phyloP scores from a whole-genome alignment of 805 yeast genomes.

The Sugiyamaella qingdaonensis region DNA sequence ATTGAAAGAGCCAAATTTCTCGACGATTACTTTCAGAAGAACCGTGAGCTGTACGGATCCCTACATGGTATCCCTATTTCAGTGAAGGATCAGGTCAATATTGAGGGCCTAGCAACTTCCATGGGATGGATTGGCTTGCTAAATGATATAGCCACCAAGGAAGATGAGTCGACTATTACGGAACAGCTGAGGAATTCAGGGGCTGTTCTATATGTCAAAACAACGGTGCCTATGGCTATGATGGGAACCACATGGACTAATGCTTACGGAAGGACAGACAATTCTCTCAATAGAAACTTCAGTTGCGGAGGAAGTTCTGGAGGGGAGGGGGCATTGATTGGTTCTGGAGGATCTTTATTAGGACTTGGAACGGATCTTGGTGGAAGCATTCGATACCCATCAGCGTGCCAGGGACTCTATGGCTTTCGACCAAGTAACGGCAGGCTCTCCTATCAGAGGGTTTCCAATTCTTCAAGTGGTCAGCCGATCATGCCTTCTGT shows the following conservation, averaged over 20 bases:
- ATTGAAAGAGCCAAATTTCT: constrained; percentile 51
- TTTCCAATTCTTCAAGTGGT: constrained; percentile 34
- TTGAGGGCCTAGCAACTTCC: constrained; percentile 30
- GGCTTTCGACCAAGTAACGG: constrained; percentile 14
- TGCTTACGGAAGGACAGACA: constrained; percentile 44
- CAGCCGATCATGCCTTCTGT: constrained; percentile 34
- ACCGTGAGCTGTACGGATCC: constrained; percentile 53
- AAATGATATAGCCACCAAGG: constrained; percentile 11
- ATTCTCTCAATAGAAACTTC: constrained; percentile 43
- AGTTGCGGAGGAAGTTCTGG: constrained; percentile 55
- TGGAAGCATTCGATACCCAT: constrained; percentile 50
- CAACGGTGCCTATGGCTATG: constrained; percentile 53
- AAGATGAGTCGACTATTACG: constrained; percentile 17
- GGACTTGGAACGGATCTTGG: constrained; percentile 57
- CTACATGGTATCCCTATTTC: constrained; percentile 66
- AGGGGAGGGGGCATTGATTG: constrained; percentile 50
- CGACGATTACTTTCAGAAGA: constrained; percentile 45
- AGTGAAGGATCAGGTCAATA: constrained; percentile 47
- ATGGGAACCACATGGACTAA: constrained; percentile 47
- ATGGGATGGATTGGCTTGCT: not conserved
- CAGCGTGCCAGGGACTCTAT: constrained; percentile 38
- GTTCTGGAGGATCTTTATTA: constrained; percentile 43
- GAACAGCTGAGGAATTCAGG: constrained; percentile 45
- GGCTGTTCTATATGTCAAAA: constrained; percentile 52
- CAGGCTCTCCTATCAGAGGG: constrained; percentile 3